A percentile compares a stretch with the other conserved stretches of the same genome.
Evolutionary conservation across 352 stramenopile genomes (phyloP).

Genomic region (Globisporangium lucens): DNA sequence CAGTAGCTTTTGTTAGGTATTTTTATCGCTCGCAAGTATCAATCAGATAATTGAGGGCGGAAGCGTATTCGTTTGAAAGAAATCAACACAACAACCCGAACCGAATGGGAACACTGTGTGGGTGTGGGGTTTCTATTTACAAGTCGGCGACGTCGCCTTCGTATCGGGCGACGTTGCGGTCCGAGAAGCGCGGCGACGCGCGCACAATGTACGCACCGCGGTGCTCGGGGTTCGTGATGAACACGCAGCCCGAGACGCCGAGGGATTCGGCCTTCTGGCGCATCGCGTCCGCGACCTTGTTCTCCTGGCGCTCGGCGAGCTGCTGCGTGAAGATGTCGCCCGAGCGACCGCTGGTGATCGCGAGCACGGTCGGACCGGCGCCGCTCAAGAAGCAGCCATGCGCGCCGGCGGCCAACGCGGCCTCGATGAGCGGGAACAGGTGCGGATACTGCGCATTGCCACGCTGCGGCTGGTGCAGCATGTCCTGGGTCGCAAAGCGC

Average conservation of each 20-base stretch:
- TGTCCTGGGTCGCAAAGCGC: constrained; percentile 93
- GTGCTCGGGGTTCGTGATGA: constrained; percentile 96
- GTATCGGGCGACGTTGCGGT: constrained; percentile 76
- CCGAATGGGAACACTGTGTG: background rate
- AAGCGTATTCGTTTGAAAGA: background rate
- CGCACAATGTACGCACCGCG: constrained; percentile 95
- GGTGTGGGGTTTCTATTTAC: constrained; percentile 25
- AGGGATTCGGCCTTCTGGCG: constrained; percentile 88
- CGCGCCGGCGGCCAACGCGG: constrained; percentile 91
- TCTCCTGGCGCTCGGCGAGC: constrained; percentile 81
- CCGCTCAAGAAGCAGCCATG: constrained; percentile 96
- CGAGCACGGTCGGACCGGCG: constrained; percentile 97
- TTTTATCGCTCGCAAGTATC: constrained; percentile 10
- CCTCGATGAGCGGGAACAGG: constrained; percentile 96
- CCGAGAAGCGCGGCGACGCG: constrained; percentile 91
- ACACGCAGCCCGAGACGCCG: constrained; percentile 93
- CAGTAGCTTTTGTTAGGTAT: background rate
- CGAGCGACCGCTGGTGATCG: constrained; percentile 95
- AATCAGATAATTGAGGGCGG: background rate
- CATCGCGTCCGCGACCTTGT: constrained; percentile 96
- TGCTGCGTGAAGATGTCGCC: constrained; percentile 99
- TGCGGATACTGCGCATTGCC: constrained; percentile 95
- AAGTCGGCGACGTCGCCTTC: constrained; percentile 82
- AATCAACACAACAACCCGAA: background rate
- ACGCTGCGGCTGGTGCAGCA: constrained; percentile 96